Evolutionary conservation across 2,329 filamentous ascomycete genomes (phyloP), one percentile per base, ranked within the genome.

Genomic region (Stagonosporopsis cucurbitacearum): DNA sequence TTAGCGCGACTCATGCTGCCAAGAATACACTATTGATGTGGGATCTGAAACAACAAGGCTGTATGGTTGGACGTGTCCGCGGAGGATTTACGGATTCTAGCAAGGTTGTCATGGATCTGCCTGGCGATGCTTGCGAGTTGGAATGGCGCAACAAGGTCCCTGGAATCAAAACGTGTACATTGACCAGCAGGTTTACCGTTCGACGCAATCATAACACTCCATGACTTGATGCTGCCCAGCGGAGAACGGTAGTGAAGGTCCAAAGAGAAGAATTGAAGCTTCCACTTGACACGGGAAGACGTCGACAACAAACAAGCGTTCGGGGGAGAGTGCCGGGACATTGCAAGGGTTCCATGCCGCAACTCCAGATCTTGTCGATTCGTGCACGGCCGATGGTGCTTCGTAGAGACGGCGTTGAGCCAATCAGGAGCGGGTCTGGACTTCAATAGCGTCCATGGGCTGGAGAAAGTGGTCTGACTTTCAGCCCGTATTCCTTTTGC

Each of bases 351-450:
- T 32, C 45, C 51, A 49, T 49, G 51, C 37, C 25, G 45, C 33
- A 42, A 49, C 44, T 54, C 51, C 45, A 54, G 52, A 50, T 54
- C 52, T 48, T 15, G 40, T 36, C 33, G 43, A 28, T 45, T 50
- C 33, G 39, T 40, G 45, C 40, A 50, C 52, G 46, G 33, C 40
- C 52, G 52, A 44, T 49, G 20, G 28, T 19, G 37, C 33, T 40
- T 54, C 33, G 15, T 35, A 44, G 40, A 45, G 45, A 26, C 25
- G 49, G 7, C 13, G 2, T 35, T 26, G 17, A 36, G 25, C 52
- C 45, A 54, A 49, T 50, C 45, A 50, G n/a, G 19, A 17, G 25
- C 20, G 15, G 25, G 40, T 39, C 45, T 54, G 45, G 45, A 54
- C 45, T 22, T 6, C 33, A 28, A 37, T 50, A 45, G 52, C 35